phyloP scores from a whole-genome alignment of 495 filamentous ascomycete species.

The Filosporella fistucella region DNA sequence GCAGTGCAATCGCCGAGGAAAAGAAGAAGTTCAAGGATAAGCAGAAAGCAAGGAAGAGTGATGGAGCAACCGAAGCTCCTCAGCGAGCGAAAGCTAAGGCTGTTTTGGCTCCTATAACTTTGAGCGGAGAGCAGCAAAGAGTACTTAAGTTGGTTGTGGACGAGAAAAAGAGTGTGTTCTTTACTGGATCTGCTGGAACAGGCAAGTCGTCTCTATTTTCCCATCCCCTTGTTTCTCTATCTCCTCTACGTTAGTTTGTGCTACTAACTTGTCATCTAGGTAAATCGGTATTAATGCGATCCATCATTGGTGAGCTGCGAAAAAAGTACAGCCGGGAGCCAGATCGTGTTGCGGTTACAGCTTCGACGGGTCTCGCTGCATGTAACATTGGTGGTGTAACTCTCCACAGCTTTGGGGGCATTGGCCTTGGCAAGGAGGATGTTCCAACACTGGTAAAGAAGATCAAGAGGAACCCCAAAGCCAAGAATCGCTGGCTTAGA shows the following conservation, averaged over 20 bases:
- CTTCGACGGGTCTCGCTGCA: conserved; percentile 91
- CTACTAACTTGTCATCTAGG: too few relatives aligned
- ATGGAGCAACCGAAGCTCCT: conserved; percentile 30
- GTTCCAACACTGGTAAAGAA: conserved; percentile 82
- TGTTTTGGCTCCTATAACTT: conserved; percentile 46
- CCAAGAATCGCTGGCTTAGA: conserved; percentile 79
- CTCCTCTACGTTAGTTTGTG: too few relatives aligned
- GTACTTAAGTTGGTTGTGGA: conserved; percentile 79
- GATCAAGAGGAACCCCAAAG: conserved; percentile 84
- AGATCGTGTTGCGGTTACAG: conserved; percentile 85
- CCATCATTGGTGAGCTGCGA: conserved; percentile 78
- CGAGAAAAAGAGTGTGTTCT: conserved; percentile 83
- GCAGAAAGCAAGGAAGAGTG: conserved; percentile 51
- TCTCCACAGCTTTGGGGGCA: conserved; percentile 92
- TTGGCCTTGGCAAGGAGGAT: conserved; percentile 89
- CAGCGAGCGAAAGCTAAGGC: conserved; percentile 25
- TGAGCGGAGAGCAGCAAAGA: conserved; percentile 81
- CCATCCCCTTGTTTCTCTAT: too few relatives aligned
- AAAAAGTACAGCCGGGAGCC: conserved; percentile 68
- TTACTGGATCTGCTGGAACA: conserved; percentile 95
- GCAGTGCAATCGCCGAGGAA: conserved; percentile 75
- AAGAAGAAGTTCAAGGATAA: conserved; percentile 67
- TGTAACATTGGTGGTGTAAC: conserved; percentile 97
- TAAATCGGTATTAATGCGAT: conserved; percentile 93
- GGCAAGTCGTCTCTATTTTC: too few relatives aligned